phyloP scores from a whole-genome alignment of 441 rosid genomes.

The Sinapis alba region DNA sequence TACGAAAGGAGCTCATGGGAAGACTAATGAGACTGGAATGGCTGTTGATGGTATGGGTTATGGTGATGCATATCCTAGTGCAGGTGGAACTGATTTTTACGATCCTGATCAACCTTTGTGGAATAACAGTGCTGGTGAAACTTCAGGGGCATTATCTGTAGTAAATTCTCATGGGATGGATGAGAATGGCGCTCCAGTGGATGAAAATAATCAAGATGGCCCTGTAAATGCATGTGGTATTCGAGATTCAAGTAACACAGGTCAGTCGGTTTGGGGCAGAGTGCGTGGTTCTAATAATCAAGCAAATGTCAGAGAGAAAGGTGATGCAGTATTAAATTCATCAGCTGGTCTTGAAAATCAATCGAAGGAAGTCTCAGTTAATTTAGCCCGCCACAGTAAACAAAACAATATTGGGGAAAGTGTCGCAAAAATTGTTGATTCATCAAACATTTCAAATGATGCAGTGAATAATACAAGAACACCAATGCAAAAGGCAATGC shows the following conservation, averaged over 20 bases:
- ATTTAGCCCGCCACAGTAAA: conserved; percentile 54
- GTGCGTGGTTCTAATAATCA: conserved; percentile 55
- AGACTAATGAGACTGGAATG: conserved; percentile 67
- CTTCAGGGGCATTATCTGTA: conserved; percentile 52
- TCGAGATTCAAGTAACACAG: conserved; percentile 51
- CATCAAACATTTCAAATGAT: conserved; percentile 50
- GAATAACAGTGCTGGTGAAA: conserved; percentile 78
- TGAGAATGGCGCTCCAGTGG: conserved; percentile 55
- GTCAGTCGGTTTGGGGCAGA: conserved; percentile 81
- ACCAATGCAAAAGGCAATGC: conserved; percentile 81
- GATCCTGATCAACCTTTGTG: conserved; percentile 99
- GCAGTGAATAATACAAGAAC: conserved; percentile 50
- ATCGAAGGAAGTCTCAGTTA: conserved; percentile 53
- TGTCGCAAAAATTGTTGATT: conserved; percentile 51
- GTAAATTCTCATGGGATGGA: conserved; percentile 57
- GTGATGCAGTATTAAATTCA: conserved; percentile 45
- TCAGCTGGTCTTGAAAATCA: conserved; percentile 57
- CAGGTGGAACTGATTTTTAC: conserved; percentile 77
- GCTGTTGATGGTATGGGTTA: conserved; percentile 61
- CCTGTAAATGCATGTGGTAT: conserved; percentile 49
- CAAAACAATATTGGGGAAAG: conserved; percentile 46
- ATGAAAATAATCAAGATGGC: conserved; percentile 52
- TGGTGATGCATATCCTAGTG: conserved; percentile 61
- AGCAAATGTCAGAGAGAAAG: conserved; percentile 60
- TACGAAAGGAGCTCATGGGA: conserved; percentile 60